These are phyloP conservation scores for Didymella segeticola DNA, from an alignment of 2,329 filamentous ascomycete species.

Conservation along the genomic window DNA sequence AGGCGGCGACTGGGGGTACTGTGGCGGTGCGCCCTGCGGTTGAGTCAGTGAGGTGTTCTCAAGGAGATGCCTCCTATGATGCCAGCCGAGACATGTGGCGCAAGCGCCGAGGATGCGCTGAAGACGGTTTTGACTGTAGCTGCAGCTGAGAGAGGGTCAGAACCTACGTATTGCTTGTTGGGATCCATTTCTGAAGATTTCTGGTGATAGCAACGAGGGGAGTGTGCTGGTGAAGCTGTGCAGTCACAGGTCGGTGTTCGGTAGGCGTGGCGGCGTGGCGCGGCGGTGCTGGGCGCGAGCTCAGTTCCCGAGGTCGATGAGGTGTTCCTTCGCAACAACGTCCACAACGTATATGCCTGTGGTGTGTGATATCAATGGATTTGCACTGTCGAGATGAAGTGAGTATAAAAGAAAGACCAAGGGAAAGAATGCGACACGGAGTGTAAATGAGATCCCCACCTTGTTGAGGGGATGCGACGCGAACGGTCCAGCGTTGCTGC, in stretches of 20 bases:
- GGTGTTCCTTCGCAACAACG: background rate
- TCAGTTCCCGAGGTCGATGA: conserved; percentile 10
- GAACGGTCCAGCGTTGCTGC: conserved; percentile 1
- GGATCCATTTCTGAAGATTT: conserved; percentile 13
- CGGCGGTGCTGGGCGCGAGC: conserved; percentile 29
- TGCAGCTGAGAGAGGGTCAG: background rate
- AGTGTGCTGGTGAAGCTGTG: conserved; percentile 15
- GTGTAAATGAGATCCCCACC: background rate
- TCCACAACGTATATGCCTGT: background rate
- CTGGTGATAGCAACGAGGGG: background rate
- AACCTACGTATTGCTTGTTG: conserved; percentile 40
- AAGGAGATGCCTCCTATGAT: conserved; percentile 11
- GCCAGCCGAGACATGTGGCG: conserved; percentile 11
- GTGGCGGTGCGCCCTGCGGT: conserved; percentile 38
- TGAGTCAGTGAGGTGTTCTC: conserved; percentile 24
- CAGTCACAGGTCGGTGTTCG: conserved; percentile 9
- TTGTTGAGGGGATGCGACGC: conserved; percentile 10
- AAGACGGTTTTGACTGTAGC: background rate
- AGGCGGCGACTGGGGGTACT: conserved; percentile 42
- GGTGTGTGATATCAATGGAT: background rate
- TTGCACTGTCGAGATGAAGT: background rate
- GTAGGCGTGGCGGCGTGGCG: conserved; percentile 23
- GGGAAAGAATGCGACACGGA: background rate
- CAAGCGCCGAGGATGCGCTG: conserved; percentile 1
- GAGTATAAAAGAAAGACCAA: background rate